Evolutionary conservation across 208 protist species (phyloP).

Genomic region (Leishmania lainsoni): DNA sequence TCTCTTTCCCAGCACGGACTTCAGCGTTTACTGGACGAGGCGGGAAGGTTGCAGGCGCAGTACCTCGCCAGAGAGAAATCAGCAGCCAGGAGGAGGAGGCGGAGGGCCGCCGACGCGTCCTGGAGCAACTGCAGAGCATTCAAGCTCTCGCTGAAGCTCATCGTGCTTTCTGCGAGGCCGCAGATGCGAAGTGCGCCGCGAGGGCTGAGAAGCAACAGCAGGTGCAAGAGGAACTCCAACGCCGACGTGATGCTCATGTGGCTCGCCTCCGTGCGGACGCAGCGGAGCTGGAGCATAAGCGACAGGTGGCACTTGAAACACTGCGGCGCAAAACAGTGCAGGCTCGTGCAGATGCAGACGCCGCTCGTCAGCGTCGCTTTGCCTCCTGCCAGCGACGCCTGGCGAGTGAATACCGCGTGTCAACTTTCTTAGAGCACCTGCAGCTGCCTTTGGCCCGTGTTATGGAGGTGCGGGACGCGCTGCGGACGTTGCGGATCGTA

Average conservation of each 20-base stretch:
- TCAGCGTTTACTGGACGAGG: constrained; percentile 12
- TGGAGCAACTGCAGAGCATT: constrained; percentile 10
- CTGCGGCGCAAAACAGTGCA: constrained; percentile 28
- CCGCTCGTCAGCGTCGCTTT: constrained; percentile 33
- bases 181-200: neutral
- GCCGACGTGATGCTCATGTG: constrained; percentile 24
- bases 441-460: constrained; percentile 51
- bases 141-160: constrained; percentile 14
- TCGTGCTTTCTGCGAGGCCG: constrained; percentile 2
- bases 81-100: constrained; percentile 6
- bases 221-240: constrained; percentile 31
- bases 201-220: constrained; percentile 21
- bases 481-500: constrained; percentile 38
- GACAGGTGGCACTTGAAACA: constrained; percentile 30
- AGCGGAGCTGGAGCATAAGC: constrained; percentile 27
- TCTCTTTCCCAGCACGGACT: constrained; percentile 2
- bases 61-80: neutral
- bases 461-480: constrained; percentile 36
- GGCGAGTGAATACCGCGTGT: constrained; percentile 45
- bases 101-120: constrained; percentile 1
- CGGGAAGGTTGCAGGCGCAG: neutral
- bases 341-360: constrained; percentile 24
- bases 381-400: constrained; percentile 36
- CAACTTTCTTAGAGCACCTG: constrained; percentile 63
- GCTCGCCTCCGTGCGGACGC: constrained; percentile 21